Conservation (phyloP, 2,329 filamentous ascomycete genomes). For the Ophiosphaerella herpotricha region DNA sequence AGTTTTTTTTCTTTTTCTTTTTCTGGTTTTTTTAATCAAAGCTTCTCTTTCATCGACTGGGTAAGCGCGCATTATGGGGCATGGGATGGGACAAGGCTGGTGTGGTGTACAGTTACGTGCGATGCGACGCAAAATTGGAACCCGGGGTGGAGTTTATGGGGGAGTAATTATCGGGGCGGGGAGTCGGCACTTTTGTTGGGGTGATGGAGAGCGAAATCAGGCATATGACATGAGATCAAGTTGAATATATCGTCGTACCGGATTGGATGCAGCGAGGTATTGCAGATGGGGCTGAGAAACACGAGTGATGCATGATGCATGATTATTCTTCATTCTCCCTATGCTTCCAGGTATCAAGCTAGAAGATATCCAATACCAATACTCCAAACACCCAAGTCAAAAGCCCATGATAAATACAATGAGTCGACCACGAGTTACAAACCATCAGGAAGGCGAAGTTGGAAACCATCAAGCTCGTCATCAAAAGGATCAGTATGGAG, state of each 20-base stretch:
- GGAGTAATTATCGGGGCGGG: no score
- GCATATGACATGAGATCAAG: no score
- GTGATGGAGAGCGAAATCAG: no score
- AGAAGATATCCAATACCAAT: constrained; percentile 17
- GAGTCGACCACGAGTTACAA: constrained; percentile 20
- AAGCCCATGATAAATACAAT: neutral
- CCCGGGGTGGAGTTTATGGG: neutral
- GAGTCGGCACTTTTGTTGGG: no score
- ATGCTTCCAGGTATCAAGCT: neutral
- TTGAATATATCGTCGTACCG: no score
- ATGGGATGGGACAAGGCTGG: neutral
- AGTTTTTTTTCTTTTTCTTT: neutral
- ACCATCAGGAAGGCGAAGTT: constrained; percentile 38
- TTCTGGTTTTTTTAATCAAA: neutral
- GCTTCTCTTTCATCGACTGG: no score
- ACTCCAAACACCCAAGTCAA: neutral
- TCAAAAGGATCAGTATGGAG: constrained; percentile 30
- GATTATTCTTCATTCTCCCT: no score
- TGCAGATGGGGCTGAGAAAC: no score
- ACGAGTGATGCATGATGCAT: no score
- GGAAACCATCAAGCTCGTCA: constrained; percentile 37
- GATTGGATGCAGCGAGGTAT: no score
- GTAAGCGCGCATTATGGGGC: constrained; percentile 3
- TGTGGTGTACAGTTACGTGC: no score
- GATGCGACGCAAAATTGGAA: neutral